Percentiles rank a stretch among this genome's conserved stretches.
phyloP scores from a whole-genome alignment of 768 basidiomycete genomes.

The Russula sp. region DNA sequence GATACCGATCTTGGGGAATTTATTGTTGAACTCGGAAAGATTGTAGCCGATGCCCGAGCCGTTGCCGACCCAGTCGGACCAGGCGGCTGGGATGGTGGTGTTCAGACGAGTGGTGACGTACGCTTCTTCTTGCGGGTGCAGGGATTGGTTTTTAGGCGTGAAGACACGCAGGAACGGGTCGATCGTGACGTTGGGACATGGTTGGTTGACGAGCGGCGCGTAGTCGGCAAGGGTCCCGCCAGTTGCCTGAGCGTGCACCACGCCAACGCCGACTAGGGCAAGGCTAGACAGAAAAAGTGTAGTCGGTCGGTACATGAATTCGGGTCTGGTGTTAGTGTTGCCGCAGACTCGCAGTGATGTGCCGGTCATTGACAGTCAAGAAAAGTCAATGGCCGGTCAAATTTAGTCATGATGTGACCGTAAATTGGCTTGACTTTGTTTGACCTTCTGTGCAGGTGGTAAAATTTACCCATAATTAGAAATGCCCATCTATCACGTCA shows the following conservation, averaged over 20 bases:
- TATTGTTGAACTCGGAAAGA: constrained; percentile 34
- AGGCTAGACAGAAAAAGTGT: neutral
- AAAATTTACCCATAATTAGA: too few relatives aligned
- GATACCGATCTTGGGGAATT: constrained; percentile 49
- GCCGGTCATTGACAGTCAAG: too few relatives aligned
- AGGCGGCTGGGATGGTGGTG: constrained; percentile 39
- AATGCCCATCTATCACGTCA: too few relatives aligned
- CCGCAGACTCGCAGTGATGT: too few relatives aligned
- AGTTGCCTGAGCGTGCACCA: neutral
- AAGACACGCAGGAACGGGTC: constrained; percentile 45
- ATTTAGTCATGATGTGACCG: too few relatives aligned
- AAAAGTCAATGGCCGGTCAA: too few relatives aligned
- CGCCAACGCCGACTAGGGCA: neutral
- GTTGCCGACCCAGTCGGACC: constrained; percentile 54
- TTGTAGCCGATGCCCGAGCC: constrained; percentile 47
- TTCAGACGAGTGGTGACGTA: constrained; percentile 42
- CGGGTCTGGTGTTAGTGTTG: too few relatives aligned
- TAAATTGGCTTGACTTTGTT: too few relatives aligned
- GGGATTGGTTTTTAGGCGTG: constrained; percentile 41
- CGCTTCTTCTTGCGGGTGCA: constrained; percentile 41
- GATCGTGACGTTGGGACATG: constrained; percentile 45
- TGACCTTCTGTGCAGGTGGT: too few relatives aligned
- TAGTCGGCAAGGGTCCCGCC: constrained; percentile 36
- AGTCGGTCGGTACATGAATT: too few relatives aligned
- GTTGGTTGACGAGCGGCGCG: constrained; percentile 41